A percentile compares a stretch with the other conserved stretches of the same genome.
phyloP scores from a whole-genome alignment of 768 basidiomycete genomes.

The Agrocybe chaxingu region DNA sequence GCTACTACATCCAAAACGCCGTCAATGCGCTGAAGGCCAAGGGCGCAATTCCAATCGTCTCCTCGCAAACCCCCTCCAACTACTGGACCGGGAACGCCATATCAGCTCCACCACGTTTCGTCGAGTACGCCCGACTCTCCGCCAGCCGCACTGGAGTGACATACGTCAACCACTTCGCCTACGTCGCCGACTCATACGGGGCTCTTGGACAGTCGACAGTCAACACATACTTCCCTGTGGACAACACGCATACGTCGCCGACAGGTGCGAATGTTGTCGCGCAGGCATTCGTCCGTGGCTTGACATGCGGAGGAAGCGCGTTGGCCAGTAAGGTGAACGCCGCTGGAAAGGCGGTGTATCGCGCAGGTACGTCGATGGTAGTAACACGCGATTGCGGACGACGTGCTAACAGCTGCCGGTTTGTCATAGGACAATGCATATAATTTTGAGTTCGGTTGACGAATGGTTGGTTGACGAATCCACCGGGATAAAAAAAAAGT shows the following conservation, averaged over 20 bases:
- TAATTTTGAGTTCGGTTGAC: no score
- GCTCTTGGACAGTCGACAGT: constrained; percentile 35
- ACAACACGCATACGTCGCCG: constrained; percentile 44
- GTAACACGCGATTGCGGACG: no score
- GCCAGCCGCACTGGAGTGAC: constrained; percentile 33
- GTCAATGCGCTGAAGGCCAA: constrained; percentile 38
- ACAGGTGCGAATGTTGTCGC: constrained; percentile 46
- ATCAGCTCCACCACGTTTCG: constrained; percentile 38
- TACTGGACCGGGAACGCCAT: constrained; percentile 35
- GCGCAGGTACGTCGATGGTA: no score
- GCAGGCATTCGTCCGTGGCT: constrained; percentile 42
- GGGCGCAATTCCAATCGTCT: constrained; percentile 45
- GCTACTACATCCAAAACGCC: constrained; percentile 43
- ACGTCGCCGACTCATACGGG: constrained; percentile 40
- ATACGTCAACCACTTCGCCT: constrained; percentile 46
- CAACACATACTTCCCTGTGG: constrained; percentile 39
- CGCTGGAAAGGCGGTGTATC: constrained; percentile 27
- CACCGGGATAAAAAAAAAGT: no score
- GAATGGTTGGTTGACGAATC: no score
- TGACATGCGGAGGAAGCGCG: constrained; percentile 35
- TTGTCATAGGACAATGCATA: no score
- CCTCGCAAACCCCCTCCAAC: constrained; percentile 46
- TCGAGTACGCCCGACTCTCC: constrained; percentile 38
- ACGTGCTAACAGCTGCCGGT: no score
- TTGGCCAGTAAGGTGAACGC: constrained; percentile 32